phyloP scores from a whole-genome alignment of 129 eudicot genomes.

The Tagetes patula region DNA sequence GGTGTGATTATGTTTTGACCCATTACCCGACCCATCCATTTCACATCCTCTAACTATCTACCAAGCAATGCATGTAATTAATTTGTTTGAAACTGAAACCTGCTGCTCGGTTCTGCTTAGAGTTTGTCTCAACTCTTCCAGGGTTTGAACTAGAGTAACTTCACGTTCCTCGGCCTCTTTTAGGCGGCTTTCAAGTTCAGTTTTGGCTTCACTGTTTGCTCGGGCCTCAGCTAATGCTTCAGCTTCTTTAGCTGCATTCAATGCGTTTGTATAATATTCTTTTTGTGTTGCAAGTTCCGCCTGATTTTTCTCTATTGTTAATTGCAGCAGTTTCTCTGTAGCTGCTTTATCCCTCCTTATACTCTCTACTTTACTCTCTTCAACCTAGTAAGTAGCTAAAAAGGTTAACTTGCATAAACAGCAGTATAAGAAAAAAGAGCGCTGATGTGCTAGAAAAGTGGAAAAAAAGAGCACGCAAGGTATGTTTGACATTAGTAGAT shows the following conservation, averaged over 20 bases:
- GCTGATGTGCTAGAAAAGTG: background rate
- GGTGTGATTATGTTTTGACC: background rate
- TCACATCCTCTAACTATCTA: slow-evolving; percentile 13
- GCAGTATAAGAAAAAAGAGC: background rate
- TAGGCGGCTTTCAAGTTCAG: slow-evolving; percentile 66
- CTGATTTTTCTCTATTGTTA: slow-evolving; percentile 88
- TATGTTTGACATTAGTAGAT: background rate
- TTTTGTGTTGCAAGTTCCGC: slow-evolving; percentile 86
- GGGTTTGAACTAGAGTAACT: slow-evolving; percentile 83
- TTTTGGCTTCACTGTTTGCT: slow-evolving; percentile 89
- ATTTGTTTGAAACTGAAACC: slow-evolving; percentile 42
- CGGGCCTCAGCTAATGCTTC: slow-evolving; percentile 90
- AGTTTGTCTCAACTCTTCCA: slow-evolving; percentile 87
- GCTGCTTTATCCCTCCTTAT: slow-evolving; percentile 82
- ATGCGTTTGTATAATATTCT: slow-evolving; percentile 74
- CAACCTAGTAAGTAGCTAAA: slow-evolving; percentile 52
- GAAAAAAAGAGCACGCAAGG: background rate
- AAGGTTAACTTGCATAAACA: slow-evolving; percentile 19
- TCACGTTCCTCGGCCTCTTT: slow-evolving; percentile 83
- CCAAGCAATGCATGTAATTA: slow-evolving; percentile 2
- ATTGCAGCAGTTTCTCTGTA: slow-evolving; percentile 86
- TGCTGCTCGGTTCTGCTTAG: slow-evolving; percentile 89
- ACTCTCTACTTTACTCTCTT: slow-evolving; percentile 92
- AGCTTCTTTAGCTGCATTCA: slow-evolving; percentile 83
- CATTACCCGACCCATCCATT: background rate